Conservation (phyloP, 1,284 basidiomycete species). For the Cystobasidiaceae sp. region DNA sequence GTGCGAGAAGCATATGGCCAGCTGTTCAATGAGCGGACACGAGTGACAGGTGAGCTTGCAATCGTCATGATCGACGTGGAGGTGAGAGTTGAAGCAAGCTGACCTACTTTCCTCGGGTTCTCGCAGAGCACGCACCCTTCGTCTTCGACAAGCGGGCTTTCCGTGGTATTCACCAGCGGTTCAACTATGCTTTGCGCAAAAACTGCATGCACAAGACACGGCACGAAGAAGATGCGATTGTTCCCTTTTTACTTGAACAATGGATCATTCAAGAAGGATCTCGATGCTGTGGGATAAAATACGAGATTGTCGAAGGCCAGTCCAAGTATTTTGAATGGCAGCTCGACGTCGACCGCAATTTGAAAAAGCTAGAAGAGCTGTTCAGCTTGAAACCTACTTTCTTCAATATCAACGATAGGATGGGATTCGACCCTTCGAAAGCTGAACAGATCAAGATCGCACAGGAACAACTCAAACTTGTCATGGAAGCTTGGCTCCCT, state of each 20-base stretch:
- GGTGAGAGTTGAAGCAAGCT: background rate
- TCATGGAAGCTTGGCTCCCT: slow-evolving; percentile 10
- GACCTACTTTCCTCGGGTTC: background rate
- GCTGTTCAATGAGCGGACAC: background rate
- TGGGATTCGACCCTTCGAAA: background rate
- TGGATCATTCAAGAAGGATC: slow-evolving; percentile 22
- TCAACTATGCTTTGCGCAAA: slow-evolving; percentile 6
- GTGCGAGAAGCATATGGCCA: slow-evolving; percentile 14
- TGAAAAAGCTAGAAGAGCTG: background rate
- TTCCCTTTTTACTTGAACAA: slow-evolving; percentile 11
- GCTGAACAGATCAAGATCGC: background rate
- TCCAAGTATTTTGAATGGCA: slow-evolving; percentile 15
- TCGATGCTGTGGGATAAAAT: slow-evolving; percentile 15
- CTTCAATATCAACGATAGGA: slow-evolving; percentile 23
- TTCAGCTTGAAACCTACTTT: background rate
- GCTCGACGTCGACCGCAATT: background rate
- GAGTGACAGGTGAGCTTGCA: slow-evolving; percentile 12
- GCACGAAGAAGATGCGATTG: slow-evolving; percentile 5
- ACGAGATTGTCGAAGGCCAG: background rate
- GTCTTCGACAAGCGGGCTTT: slow-evolving; percentile 21
- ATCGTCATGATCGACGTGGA: background rate
- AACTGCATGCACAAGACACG: slow-evolving; percentile 2
- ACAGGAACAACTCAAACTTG: background rate
- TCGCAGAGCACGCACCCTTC: slow-evolving; percentile 23
- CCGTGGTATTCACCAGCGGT: slow-evolving; percentile 12